phyloP scores from a whole-genome alignment of 768 basidiomycete species.

The Bullera alba region DNA sequence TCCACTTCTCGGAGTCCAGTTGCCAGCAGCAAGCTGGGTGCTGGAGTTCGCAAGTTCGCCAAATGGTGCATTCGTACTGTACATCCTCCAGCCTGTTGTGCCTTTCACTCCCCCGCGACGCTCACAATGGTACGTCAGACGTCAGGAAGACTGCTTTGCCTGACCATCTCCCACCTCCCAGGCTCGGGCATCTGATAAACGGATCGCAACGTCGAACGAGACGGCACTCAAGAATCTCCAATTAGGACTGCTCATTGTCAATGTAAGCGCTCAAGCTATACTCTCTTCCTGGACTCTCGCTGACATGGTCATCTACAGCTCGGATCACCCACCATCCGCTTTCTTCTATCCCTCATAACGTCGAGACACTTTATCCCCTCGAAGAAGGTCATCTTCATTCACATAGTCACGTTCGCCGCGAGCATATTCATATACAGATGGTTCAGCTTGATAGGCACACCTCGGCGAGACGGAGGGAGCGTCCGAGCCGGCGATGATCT shows the following conservation, averaged over 20 bases:
- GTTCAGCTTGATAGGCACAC: conserved; percentile 34
- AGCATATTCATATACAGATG: conserved; percentile 36
- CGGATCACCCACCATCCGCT: conserved; percentile 11
- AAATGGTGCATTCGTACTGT: too few species aligned
- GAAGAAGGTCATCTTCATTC: conserved; percentile 13
- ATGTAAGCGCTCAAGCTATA: conserved; percentile 24
- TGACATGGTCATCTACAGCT: conserved; percentile 6
- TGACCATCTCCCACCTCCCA: conserved; percentile 1
- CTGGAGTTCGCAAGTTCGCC: too few species aligned
- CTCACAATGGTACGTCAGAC: background rate
- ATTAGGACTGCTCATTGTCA: conserved; percentile 31
- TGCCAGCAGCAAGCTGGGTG: too few species aligned
- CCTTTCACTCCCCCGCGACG: too few species aligned
- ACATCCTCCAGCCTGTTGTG: background rate
- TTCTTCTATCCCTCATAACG: conserved; percentile 24
- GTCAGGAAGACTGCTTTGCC: background rate
- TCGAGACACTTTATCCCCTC: conserved; percentile 15
- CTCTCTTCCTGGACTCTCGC: background rate
- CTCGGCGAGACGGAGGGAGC: conserved; percentile 15
- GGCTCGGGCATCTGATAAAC: conserved; percentile 43
- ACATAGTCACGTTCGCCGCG: conserved; percentile 17
- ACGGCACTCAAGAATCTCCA: conserved; percentile 31
- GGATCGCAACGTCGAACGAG: conserved; percentile 41
- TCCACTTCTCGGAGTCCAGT: background rate
- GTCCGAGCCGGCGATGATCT: conserved; percentile 39